phyloP scores from a whole-genome alignment of 768 basidiomycete species.

The Kwoniella bestiolae region DNA sequence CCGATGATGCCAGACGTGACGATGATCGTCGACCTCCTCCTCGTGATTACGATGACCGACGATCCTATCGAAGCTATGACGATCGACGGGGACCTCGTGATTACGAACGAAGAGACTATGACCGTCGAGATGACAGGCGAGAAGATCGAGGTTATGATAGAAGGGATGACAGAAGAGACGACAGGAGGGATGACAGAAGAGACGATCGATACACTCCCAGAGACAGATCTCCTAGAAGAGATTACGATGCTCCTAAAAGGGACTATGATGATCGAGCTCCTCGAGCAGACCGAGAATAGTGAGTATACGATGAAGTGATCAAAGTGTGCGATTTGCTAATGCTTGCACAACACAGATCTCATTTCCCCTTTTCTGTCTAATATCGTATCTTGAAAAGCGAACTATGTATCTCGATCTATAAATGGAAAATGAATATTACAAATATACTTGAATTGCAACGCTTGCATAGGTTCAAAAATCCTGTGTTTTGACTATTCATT shows the following conservation, averaged over 20 bases:
- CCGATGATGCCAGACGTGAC: constrained; percentile 21
- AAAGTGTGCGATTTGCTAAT: too few species aligned
- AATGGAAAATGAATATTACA: too few species aligned
- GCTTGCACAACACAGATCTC: neutral
- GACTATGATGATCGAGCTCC: constrained; percentile 31
- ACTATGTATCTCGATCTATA: too few species aligned
- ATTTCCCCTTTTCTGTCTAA: too few species aligned
- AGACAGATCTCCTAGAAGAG: constrained; percentile 54
- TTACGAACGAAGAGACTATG: constrained; percentile 40
- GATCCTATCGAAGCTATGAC: constrained; percentile 59
- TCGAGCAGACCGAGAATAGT: constrained; percentile 12
- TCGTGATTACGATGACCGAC: constrained; percentile 41
- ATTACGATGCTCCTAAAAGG: constrained; percentile 7
- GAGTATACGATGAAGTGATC: constrained; percentile 1
- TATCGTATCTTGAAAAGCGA: too few species aligned
- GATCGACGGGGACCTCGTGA: constrained; percentile 31
- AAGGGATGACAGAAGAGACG: constrained; percentile 30
- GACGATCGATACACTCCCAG: constrained; percentile 30
- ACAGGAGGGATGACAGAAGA: constrained; percentile 25
- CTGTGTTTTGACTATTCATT: too few species aligned
- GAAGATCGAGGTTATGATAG: constrained; percentile 64
- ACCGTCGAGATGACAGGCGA: constrained; percentile 49
- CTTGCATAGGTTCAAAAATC: too few species aligned
- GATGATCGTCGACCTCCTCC: constrained; percentile 57
- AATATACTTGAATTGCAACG: too few species aligned